Base-by-base conservation (phyloP, 1,284 basidiomycete genomes). In the Paramarasmius palmivorus region DNA sequence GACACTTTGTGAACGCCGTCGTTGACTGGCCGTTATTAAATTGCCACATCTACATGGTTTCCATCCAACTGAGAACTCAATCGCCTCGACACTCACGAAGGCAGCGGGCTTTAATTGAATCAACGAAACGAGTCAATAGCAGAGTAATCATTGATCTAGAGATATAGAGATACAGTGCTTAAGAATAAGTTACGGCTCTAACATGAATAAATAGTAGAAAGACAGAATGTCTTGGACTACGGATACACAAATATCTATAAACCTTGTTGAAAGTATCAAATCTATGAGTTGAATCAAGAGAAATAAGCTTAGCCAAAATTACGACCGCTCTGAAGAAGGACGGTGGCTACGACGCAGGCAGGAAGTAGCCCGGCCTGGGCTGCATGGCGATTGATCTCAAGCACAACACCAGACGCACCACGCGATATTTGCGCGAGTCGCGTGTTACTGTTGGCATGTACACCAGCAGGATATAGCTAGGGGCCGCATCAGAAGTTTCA, bases 351-450 rank as follows among this genome's bases (percentile, higher is more conserved):
- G 10, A 74, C 48, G 23, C 59, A 59, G 4, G 53, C 50, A 9
- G 71, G 61, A 7, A 73, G 54, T 36, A 73, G 61, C 4, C 70
- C 66, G 10, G 65, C 58, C 39, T 67, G 60, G 26, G 73, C 56
- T 1, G 69, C 70, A 8, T 64, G 58, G 0, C 62, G 50, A 7
- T 65, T 67, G 32, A 73, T 49, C 37, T 74, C 68, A 12, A 74
- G 65, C 3, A 57, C 52, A 49, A 71, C 55, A 1, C 54, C 53
- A 20, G 64, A 60, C 7, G 58, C 49, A 3, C 45, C 59, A 45
- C 57, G 64, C 1, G 59, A 63, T 5, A 74, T 51, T 20, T 68
- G 62, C n/a, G 63, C 71, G 36, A 71, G 45, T 55, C 64, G 62
- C 57, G 22, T 59, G 26, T 32, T 58, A 35, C 41, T 48, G 9